Evolutionary conservation across 306 rosid species (phyloP).

Genomic region (Ormosia semicastrata): DNA sequence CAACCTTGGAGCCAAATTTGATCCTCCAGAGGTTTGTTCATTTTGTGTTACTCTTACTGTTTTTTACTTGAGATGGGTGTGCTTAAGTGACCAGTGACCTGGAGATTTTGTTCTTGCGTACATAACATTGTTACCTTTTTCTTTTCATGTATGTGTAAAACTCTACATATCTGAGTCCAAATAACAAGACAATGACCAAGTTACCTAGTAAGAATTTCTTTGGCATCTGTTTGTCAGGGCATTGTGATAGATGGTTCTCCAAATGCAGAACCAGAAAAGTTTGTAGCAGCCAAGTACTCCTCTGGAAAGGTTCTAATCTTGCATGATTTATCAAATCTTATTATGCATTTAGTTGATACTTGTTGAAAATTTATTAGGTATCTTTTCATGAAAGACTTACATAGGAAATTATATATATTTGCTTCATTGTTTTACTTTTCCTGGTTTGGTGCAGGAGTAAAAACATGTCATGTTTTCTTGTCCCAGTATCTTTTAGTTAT

Average conservation of each 20-base stretch:
- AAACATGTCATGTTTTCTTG: constrained; percentile 69
- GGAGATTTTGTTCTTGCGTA: constrained; percentile 2
- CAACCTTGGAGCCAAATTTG: constrained; percentile 91
- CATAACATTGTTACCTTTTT: neutral
- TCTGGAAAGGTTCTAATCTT: constrained; percentile 64
- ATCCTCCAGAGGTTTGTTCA: constrained; percentile 87
- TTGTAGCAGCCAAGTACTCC: constrained; percentile 77
- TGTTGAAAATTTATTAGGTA: neutral
- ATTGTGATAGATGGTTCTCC: constrained; percentile 62
- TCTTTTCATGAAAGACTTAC: constrained; percentile 17
- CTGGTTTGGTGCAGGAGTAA: constrained; percentile 81
- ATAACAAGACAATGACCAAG: neutral
- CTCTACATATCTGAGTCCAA: neutral
- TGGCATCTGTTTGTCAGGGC: constrained; percentile 56
- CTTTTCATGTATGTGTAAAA: neutral
- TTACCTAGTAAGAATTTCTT: neutral
- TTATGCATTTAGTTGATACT: constrained; percentile 18
- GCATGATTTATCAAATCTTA: constrained; percentile 24
- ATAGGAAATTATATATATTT: neutral
- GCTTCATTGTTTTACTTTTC: constrained; percentile 55
- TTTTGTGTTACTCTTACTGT: neutral
- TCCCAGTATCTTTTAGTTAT: constrained; percentile 55
- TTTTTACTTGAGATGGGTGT: neutral
- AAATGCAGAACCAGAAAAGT: constrained; percentile 64
- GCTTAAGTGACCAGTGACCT: constrained; percentile 3